These are phyloP conservation scores for Straminergon stramineum DNA, from an alignment of 225 moss, liverwort and hornwort genomes.

Conservation along the genomic window DNA sequence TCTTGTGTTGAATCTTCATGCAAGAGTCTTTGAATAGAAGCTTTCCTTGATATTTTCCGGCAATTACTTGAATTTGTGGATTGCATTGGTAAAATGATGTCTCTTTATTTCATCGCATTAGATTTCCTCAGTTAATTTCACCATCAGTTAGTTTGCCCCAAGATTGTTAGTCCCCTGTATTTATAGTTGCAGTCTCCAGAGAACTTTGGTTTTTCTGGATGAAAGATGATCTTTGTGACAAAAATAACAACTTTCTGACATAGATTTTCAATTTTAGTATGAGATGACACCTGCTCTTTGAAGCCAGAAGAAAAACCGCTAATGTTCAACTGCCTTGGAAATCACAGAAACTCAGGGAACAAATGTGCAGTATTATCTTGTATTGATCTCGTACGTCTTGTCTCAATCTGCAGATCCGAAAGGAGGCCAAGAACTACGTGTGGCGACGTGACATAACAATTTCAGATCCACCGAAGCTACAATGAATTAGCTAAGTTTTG, in stretches of 20 bases:
- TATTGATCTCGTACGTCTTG: background rate
- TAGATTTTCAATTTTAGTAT: background rate
- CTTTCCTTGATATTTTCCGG: background rate
- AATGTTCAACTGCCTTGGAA: background rate
- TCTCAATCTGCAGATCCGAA: background rate
- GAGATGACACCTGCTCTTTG: background rate
- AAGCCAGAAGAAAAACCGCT: background rate
- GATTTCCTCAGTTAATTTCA: background rate
- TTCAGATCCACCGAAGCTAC: background rate
- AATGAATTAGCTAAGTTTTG: background rate
- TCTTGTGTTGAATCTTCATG: background rate
- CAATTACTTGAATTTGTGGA: background rate
- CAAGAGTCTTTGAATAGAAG: background rate
- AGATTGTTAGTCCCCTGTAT: background rate
- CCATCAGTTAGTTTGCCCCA: background rate
- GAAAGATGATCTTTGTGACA: background rate
- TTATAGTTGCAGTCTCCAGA: background rate
- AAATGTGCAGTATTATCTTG: background rate
- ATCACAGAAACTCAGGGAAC: background rate
- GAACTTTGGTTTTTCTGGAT: background rate
- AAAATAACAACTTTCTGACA: background rate
- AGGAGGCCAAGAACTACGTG: background rate
- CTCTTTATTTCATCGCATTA: background rate
- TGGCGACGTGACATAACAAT: background rate
- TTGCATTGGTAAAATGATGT: background rate